Evolutionary conservation across 441 rosid genomes (phyloP), one percentile per base, ranked within the genome.

Genomic region (Arabidopsis lyrata): DNA sequence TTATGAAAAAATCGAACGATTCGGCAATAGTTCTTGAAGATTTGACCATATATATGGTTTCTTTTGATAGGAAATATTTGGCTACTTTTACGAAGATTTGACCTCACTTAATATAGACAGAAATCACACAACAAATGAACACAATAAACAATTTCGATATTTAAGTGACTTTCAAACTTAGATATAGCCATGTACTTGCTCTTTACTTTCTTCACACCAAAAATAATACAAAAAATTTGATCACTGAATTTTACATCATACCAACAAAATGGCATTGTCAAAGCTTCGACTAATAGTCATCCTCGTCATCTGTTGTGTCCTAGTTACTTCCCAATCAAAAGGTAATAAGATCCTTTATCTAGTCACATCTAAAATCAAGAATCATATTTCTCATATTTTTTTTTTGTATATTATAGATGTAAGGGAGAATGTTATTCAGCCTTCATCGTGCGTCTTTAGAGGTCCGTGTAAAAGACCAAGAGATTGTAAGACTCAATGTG

Each of bases 401-500:
- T 4, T 50, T 16, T 18, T 63, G 29, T 41, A 18, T 7, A n/a
- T 9, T 9, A 67, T 56, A 68, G 69, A 13, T 62, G 32, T 27
- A 63, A 47, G 39, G 4, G 58, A 32, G 47, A 22, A 47, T 14
- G 66, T 0, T 34, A 15, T 1, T 44, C 45, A 53, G 44, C 36
- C 15, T 10, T 16, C 12, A 6, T 2, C 6, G 6, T 76, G 70
- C 24, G 60, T 35, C 0, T 76, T 7, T 49, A 62, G 20, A 62
- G 75, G 70, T 0, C 54, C 75, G 5, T 63, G 79, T 31, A 3
- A 1, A 0, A 76, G 8, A 12, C 2, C 69, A 18, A 16, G 0
- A 13, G 75, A 76, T 52, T 76, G 79, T 15, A 48, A 1, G n/a
- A 38, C 39, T 1, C 79, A 54, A 35, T 69, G 79, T 69, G 70